These are phyloP conservation scores for Lepidium didymum DNA, from an alignment of 345 rosid species.

Conservation along the genomic window DNA sequence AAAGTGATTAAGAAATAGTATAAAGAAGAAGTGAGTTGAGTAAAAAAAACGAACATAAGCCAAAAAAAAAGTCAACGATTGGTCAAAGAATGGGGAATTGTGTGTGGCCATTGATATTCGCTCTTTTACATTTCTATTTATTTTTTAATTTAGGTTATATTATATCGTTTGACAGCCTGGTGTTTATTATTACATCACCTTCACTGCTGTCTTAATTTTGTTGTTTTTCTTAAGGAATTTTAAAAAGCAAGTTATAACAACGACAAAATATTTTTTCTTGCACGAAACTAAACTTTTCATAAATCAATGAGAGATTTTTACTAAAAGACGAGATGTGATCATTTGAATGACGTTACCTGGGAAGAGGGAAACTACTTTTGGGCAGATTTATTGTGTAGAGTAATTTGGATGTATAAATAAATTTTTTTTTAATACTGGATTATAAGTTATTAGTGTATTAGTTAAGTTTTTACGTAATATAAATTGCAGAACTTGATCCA, in stretches of 20 bases:
- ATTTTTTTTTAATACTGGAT: no score
- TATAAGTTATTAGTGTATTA: no score
- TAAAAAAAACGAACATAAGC: neutral
- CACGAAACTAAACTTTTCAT: neutral
- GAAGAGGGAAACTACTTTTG: neutral
- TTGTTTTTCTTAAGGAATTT: neutral
- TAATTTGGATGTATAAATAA: no score
- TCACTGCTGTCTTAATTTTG: neutral
- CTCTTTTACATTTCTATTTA: neutral
- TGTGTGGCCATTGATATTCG: neutral
- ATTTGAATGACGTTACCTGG: neutral
- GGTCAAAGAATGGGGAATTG: slow-evolving; percentile 21
- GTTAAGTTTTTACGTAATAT: no score
- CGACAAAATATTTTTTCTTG: neutral
- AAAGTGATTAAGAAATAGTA: neutral
- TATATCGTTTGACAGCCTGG: neutral
- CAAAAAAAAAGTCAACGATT: slow-evolving; percentile 4
- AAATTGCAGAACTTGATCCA: no score
- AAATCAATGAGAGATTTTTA: neutral
- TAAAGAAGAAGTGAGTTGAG: neutral
- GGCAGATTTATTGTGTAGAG: no score
- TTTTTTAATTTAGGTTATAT: neutral
- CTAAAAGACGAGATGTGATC: neutral
- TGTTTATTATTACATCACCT: neutral
- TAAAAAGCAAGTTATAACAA: neutral